A percentile compares a stretch with the other conserved stretches of the same genome.
These are phyloP conservation scores for Ceratobasidium sp. DNA, from an alignment of 1,284 basidiomycete species.

Conservation along the genomic window DNA sequence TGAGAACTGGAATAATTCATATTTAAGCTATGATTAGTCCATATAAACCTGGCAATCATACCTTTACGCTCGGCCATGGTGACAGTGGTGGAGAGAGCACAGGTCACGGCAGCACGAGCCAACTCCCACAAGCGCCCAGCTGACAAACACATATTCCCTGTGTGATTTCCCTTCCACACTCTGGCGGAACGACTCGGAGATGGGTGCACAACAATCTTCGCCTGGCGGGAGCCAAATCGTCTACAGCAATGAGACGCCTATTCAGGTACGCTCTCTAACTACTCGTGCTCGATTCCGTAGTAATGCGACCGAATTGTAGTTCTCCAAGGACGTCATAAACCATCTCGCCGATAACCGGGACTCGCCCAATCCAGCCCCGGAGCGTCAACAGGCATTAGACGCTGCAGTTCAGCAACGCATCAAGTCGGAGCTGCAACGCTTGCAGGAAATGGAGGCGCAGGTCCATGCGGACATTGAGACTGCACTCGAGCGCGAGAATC, in stretches of 20 bases:
- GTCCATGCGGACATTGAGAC: slow-evolving; percentile 70
- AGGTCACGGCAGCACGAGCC: not conserved
- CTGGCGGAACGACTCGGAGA: slow-evolving; percentile 16
- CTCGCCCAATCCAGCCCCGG: slow-evolving; percentile 62
- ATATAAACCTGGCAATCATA: slow-evolving; percentile 45
- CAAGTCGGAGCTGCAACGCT: slow-evolving; percentile 63
- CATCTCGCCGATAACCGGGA: slow-evolving; percentile 69
- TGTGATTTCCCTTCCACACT: slow-evolving; percentile 2
- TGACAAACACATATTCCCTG: not conserved
- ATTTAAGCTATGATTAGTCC: not conserved
- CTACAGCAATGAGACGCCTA: slow-evolving; percentile 65
- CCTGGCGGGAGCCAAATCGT: slow-evolving; percentile 47
- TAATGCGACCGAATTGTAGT: slow-evolving; percentile 57
- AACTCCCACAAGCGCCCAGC: slow-evolving; percentile 4
- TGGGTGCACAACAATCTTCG: slow-evolving; percentile 33
- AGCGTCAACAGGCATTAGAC: slow-evolving; percentile 74
- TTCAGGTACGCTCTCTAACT: slow-evolving; percentile 57
- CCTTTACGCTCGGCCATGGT: slow-evolving; percentile 91
- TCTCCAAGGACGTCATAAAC: slow-evolving; percentile 76
- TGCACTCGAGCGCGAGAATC: slow-evolving; percentile 79
- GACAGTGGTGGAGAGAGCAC: slow-evolving; percentile 35
- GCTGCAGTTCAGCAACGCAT: slow-evolving; percentile 70
- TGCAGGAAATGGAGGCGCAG: slow-evolving; percentile 68
- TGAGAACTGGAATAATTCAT: slow-evolving; percentile 52
- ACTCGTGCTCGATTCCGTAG: slow-evolving; percentile 23